Base-by-base conservation (phyloP, 2,329 filamentous ascomycete genomes). In the Arthrinium phaeospermum region DNA sequence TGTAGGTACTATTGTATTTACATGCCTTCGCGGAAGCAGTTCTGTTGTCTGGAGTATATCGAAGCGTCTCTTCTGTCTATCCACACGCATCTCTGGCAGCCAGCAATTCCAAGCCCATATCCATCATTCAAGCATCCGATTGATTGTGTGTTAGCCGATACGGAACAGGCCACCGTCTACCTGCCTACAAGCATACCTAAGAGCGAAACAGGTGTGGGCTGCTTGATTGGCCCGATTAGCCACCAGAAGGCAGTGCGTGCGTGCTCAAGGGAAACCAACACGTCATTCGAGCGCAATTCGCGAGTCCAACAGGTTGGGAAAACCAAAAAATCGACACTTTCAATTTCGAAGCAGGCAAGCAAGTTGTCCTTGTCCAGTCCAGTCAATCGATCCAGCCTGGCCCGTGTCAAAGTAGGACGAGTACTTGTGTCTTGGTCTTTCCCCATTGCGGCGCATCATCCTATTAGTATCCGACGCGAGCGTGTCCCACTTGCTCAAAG, bases 221-320 rank as follows among this genome's bases (percentile, higher is more conserved):
- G 10, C 57, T 41, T 64, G 57, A 64, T 64, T 64, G 57, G 57
- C 57, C 57, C 57, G 57, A 64, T 64, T 64, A 64, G 57, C 34
- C 34, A 64, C 34, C 57, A 37, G 41, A 41, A 64, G 34, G 57
- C 57, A 64, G 53, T 61, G 51, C 27, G 53, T 61, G 51, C 27
- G 24, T 57, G 27, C 51, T 64, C 30, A 24, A 41, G 37, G 37
- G 34, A 64, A 41, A 24, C 34, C 57, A 64, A 64, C 57, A 41
- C 57, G 57, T 64, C 57, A 64, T 64, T 64, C n/a, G 4, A 64
- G 57, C 57, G 57, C 57, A 64, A 37, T 7, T 64, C 57, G 57
- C 57, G 57, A 37, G 22, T 24, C 34, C 57, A 64, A 13, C 57
- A 64, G n/a, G 57, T 41, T 30, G 30, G 34, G 7, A 64, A 41